These are phyloP conservation scores for Flaveria floridana DNA, from an alignment of 140 eudicot species.

Conservation along the genomic window DNA sequence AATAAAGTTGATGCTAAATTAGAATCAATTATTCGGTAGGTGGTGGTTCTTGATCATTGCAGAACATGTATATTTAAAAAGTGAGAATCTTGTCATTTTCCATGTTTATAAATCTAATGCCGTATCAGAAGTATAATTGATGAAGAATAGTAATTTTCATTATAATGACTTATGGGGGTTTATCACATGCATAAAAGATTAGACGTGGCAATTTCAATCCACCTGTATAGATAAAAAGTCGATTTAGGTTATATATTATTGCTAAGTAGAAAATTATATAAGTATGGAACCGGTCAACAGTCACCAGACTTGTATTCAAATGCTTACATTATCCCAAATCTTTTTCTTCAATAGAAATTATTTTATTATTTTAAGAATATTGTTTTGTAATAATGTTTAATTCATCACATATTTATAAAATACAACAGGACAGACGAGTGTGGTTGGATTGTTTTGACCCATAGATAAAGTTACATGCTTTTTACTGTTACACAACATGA, in stretches of 20 bases:
- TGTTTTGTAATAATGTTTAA: neutral
- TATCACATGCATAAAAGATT: conserved; percentile 15
- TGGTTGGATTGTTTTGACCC: neutral
- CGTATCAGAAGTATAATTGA: neutral
- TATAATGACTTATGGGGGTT: neutral
- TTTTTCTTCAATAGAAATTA: neutral
- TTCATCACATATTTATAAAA: neutral
- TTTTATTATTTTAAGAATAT: neutral
- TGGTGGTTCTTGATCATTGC: conserved; percentile 30
- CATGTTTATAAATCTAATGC: conserved; percentile 16
- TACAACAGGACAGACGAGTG: neutral
- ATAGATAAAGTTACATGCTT: neutral
- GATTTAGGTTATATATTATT: neutral
- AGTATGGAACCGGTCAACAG: neutral
- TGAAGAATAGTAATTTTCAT: neutral
- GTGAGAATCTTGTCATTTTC: conserved; percentile 34
- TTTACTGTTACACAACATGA: conserved; percentile 10
- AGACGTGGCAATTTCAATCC: neutral
- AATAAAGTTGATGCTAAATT: conserved; percentile 33
- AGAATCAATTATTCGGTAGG: conserved; percentile 33
- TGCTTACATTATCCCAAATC: neutral
- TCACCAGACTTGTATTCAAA: neutral
- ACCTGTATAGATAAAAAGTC: neutral
- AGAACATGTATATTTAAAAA: conserved; percentile 23
- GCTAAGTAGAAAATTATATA: neutral